These are phyloP conservation scores for Paramecium octaurelia DNA, from an alignment of 73 alveolate species.

Conservation along the genomic window DNA sequence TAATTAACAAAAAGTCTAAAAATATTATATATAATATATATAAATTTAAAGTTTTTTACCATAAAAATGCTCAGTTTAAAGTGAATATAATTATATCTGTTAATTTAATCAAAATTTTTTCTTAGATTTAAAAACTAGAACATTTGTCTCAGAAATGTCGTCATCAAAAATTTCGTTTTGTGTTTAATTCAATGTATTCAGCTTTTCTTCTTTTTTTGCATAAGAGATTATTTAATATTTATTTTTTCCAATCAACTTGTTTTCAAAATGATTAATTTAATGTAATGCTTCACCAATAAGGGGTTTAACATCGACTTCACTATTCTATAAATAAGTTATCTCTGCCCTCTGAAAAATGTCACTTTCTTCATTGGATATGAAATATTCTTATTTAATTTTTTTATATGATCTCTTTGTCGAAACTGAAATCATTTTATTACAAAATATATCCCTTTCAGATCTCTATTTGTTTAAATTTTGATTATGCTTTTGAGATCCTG, in stretches of 20 bases:
- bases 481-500: not conserved
- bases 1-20: not conserved
- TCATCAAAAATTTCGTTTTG: not conserved
- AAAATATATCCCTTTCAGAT: not conserved
- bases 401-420: not conserved
- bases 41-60: too few relatives aligned
- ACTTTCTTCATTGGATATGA: not conserved
- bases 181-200: not conserved
- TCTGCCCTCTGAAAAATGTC: not conserved
- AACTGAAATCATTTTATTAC: not conserved
- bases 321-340: not conserved
- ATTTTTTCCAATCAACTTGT: not conserved
- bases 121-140: not conserved
- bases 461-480: not conserved
- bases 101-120: not conserved
- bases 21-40: too few relatives aligned
- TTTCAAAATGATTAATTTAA: not conserved
- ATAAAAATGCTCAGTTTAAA: not conserved
- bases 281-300: not conserved
- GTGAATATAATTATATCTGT: not conserved
- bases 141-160: not conserved
- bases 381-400: not conserved
- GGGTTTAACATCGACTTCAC: not conserved
- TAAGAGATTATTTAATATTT: not conserved
- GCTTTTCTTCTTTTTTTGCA: not conserved